These are phyloP conservation scores for Parmales sp. DNA, from an alignment of 108 stramenopile genomes.

Conservation along the genomic window DNA sequence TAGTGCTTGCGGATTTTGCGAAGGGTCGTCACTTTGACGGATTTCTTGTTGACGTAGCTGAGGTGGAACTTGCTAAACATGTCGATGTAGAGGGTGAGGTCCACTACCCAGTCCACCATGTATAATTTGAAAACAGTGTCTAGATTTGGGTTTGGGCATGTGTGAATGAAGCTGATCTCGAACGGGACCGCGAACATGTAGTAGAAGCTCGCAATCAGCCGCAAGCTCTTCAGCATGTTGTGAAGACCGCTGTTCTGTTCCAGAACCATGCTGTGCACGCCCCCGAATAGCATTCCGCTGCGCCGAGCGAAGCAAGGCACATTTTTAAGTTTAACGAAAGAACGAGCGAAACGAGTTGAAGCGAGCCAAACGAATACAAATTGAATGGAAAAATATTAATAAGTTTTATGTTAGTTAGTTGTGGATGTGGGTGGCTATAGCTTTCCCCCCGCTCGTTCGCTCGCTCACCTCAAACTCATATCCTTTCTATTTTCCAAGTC, in stretches of 20 bases:
- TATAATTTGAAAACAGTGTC: background rate
- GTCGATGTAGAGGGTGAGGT: background rate
- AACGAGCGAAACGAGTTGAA: too few species aligned
- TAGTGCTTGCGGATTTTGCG: conserved; percentile 7
- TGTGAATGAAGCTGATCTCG: background rate
- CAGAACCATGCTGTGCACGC: too few species aligned
- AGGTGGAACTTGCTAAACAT: background rate
- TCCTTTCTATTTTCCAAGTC: too few species aligned
- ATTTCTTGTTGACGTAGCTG: background rate
- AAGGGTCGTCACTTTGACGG: background rate
- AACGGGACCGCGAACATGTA: conserved; percentile 2
- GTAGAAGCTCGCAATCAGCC: background rate
- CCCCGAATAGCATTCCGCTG: too few species aligned
- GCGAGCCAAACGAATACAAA: too few species aligned
- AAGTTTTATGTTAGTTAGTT: too few species aligned
- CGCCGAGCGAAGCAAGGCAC: too few species aligned
- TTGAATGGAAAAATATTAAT: too few species aligned
- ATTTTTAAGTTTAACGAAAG: too few species aligned
- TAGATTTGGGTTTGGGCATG: background rate
- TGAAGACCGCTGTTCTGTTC: background rate
- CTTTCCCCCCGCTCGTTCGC: too few species aligned
- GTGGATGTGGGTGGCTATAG: too few species aligned
- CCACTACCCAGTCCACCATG: background rate
- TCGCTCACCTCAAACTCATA: too few species aligned
- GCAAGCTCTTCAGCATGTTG: background rate